Evolutionary conservation across 495 filamentous ascomycete species (phyloP).

Genomic region (Penicillium paxilli): DNA sequence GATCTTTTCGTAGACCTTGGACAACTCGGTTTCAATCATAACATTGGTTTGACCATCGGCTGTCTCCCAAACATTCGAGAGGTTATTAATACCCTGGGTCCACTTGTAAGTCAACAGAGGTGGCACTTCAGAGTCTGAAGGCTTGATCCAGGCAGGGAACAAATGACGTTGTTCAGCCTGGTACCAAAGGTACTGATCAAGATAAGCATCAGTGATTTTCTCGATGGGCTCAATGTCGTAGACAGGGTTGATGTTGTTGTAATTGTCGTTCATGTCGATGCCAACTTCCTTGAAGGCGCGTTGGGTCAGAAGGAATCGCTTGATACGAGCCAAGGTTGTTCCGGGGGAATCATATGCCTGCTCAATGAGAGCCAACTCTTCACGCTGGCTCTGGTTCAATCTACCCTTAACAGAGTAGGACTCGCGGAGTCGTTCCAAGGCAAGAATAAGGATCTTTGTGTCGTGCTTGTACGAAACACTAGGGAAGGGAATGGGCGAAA

Average conservation of each 20-base stretch:
- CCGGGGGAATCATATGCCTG: slow-evolving; percentile 98
- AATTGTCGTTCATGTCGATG: slow-evolving; percentile 99
- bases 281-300: slow-evolving; percentile 99
- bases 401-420: slow-evolving; percentile 98
- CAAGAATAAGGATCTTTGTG: slow-evolving; percentile 97
- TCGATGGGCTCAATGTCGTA: slow-evolving; percentile 99
- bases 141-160: slow-evolving; percentile 99
- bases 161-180: slow-evolving; percentile 97
- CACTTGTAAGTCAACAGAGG: slow-evolving; percentile 97
- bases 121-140: slow-evolving; percentile 98
- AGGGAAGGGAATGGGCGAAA: slow-evolving; percentile 97
- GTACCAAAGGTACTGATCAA: slow-evolving; percentile 99
- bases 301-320: slow-evolving; percentile 95
- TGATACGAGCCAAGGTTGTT: slow-evolving; percentile 94
- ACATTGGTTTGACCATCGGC: slow-evolving; percentile 97
- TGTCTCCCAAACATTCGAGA: slow-evolving; percentile 96
- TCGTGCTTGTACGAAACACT: slow-evolving; percentile 99
- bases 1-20: slow-evolving; percentile 99
- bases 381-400: slow-evolving; percentile 95
- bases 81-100: slow-evolving; percentile 99
- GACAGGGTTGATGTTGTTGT: slow-evolving; percentile 97
- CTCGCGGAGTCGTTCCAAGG: slow-evolving; percentile 89
- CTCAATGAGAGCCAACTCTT: slow-evolving; percentile 96
- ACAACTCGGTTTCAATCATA: slow-evolving; percentile 97
- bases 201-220: slow-evolving; percentile 99